phyloP scores from a whole-genome alignment of 192 early-diverging fungal genomes.

The Backusella tarrabulga region DNA sequence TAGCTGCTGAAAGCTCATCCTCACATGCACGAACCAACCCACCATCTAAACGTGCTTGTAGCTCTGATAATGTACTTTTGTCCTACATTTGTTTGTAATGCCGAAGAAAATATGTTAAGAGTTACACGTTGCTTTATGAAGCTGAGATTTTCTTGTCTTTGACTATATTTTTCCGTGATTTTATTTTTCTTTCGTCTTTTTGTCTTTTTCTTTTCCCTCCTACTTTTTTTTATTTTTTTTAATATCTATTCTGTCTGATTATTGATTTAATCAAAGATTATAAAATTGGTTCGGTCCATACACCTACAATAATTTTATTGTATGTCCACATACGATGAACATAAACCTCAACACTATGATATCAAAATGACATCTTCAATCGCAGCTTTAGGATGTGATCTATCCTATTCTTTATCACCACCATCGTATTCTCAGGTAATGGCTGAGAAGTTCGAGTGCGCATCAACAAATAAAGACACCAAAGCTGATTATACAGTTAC shows the following conservation, averaged over 20 bases:
- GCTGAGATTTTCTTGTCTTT: slow-evolving; percentile 3
- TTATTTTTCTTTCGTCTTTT: background rate
- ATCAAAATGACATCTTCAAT: background rate
- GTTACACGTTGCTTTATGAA: background rate
- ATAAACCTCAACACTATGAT: background rate
- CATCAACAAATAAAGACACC: background rate
- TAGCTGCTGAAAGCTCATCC: background rate
- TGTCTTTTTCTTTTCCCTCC: background rate
- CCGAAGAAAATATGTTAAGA: background rate
- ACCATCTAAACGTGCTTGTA: background rate
- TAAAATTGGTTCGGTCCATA: background rate
- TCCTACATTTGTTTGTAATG: slow-evolving; percentile 8
- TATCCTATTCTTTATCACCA: background rate
- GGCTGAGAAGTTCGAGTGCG: background rate
- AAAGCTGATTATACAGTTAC: background rate
- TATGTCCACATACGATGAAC: slow-evolving; percentile 1
- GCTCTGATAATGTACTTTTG: background rate
- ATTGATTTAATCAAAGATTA: background rate
- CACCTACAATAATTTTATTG: background rate
- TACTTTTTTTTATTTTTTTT: background rate
- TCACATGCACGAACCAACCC: background rate
- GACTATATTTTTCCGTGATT: background rate
- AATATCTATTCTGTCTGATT: background rate
- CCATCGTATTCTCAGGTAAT: background rate
- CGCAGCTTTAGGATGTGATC: background rate